Percentiles rank a stretch among this genome's conserved stretches.
These are phyloP conservation scores for Eucalyptus marginata DNA, from an alignment of 345 rosid species.

Conservation along the genomic window DNA sequence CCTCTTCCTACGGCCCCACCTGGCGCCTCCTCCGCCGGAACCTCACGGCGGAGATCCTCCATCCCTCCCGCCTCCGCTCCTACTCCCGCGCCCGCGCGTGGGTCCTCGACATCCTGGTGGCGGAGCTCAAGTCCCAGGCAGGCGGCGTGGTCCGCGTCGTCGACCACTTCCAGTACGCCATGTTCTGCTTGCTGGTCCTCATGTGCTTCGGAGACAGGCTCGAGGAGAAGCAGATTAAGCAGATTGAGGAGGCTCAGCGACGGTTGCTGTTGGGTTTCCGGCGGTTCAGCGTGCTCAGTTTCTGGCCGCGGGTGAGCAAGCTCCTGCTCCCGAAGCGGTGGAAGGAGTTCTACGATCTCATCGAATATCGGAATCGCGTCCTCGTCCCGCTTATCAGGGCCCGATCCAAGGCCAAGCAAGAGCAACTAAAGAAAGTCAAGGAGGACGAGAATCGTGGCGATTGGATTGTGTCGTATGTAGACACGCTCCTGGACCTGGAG, in stretches of 20 bases:
- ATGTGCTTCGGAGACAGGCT: background rate
- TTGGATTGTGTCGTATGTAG: background rate
- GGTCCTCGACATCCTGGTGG: background rate
- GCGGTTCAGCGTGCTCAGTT: background rate
- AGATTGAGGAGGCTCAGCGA: background rate
- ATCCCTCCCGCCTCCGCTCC: background rate
- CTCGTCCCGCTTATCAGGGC: background rate
- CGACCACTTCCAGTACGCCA: background rate
- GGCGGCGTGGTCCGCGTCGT: background rate
- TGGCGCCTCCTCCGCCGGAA: constrained; percentile 1
- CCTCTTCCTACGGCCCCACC: background rate
- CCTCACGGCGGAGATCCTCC: background rate
- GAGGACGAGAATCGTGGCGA: background rate
- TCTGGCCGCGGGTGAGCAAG: background rate
- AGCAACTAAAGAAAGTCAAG: background rate
- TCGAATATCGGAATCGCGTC: background rate
- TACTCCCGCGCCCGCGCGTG: background rate
- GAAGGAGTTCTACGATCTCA: background rate
- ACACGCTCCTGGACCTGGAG: background rate
- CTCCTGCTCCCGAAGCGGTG: background rate
- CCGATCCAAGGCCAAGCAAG: background rate
- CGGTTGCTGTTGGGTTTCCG: background rate
- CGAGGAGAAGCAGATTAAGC: background rate
- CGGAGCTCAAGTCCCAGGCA: background rate
- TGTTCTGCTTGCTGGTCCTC: background rate